Percentiles rank a stretch among this genome's conserved stretches.
Evolutionary conservation across 768 basidiomycete species (phyloP).

Genomic region (Epithele typhae): DNA sequence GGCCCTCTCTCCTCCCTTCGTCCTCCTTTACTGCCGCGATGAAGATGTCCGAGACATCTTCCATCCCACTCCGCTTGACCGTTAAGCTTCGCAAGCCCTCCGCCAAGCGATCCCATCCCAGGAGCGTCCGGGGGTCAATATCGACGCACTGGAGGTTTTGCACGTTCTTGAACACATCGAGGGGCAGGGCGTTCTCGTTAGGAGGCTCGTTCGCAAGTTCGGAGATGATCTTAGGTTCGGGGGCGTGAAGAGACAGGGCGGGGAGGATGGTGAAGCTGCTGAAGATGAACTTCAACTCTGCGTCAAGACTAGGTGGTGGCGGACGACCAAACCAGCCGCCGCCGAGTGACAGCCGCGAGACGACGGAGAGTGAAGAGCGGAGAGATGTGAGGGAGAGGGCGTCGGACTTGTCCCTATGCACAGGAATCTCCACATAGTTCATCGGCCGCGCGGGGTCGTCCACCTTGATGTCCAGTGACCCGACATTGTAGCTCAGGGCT

Average conservation of each 20-base stretch:
- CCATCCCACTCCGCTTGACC: slow-evolving; percentile 73
- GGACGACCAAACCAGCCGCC: slow-evolving; percentile 66
- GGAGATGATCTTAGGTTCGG: slow-evolving; percentile 58
- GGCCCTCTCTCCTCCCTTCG: slow-evolving; percentile 57
- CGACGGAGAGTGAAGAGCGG: slow-evolving; percentile 69
- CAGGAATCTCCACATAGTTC: slow-evolving; percentile 62
- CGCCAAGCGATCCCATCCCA: slow-evolving; percentile 81
- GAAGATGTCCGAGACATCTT: slow-evolving; percentile 76
- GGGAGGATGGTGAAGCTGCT: slow-evolving; percentile 90
- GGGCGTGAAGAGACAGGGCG: slow-evolving; percentile 62
- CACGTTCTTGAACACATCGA: slow-evolving; percentile 83
- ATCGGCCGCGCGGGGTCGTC: slow-evolving; percentile 73
- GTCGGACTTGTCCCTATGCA: slow-evolving; percentile 60
- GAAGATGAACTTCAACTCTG: slow-evolving; percentile 81
- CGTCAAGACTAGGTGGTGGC: slow-evolving; percentile 56
- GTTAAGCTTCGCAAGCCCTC: slow-evolving; percentile 70
- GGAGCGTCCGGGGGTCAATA: slow-evolving; percentile 74
- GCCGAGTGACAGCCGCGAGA: slow-evolving; percentile 73
- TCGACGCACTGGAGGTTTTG: slow-evolving; percentile 71
- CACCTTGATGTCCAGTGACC: slow-evolving; percentile 74
- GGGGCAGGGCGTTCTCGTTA: slow-evolving; percentile 69
- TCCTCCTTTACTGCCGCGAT: slow-evolving; percentile 76
- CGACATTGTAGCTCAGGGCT: slow-evolving; percentile 70
- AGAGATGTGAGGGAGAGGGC: slow-evolving; percentile 70
- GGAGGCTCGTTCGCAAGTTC: slow-evolving; percentile 70